Evolutionary conservation across 2,329 filamentous ascomycete species (phyloP), one percentile per base, ranked within the genome.

Genomic region (Pezicula neosporulosa): DNA sequence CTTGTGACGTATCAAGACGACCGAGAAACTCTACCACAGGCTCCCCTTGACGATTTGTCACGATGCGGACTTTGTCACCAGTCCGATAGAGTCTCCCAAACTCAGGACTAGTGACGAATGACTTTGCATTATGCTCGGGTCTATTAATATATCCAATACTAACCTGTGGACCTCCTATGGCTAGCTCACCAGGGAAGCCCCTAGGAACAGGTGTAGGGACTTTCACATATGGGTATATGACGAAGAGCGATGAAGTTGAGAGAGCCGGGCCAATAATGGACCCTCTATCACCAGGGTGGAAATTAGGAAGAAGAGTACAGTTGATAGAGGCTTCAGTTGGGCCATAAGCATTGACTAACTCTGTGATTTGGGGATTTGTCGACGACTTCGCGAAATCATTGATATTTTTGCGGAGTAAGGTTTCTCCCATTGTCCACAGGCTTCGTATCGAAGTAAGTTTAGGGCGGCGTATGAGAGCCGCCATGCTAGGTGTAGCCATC

Each of bases 71-170:
- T 16, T 42, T 42, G 53, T 84, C 81, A 0, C 81, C 81, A 0
- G 81, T 83, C 6, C 44, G 12, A 58, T 86, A 86, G n/a, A 85
- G 71, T 30, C 49, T 42, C 30, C 47, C 15, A 56, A 64, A 42
- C 39, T 42, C 18, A 5, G 43, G 15, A 24, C 24, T 52, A 3
- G 49, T 28, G 12, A 58, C 37, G 36, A 59, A 59, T 6, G 54
- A 39, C 13, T 48, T 45, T 3, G 48, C 44, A 18, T 49, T 58
- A 30, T 48, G 41, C 8, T 50, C 48, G 6, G 48, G 47, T 19
- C 52, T 41, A 28, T 42, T 48, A 4, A 58, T 30, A 35, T 58
- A 58, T 2, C 55, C 54, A 36, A 45, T 24, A 5, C 44, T 49
- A 15, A 58, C 16, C 39, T 49, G 41, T 27, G 54, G 51, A 0